Evolutionary conservation across 805 yeast genomes (phyloP).

Genomic region (Saccharomyces eubayanus): DNA sequence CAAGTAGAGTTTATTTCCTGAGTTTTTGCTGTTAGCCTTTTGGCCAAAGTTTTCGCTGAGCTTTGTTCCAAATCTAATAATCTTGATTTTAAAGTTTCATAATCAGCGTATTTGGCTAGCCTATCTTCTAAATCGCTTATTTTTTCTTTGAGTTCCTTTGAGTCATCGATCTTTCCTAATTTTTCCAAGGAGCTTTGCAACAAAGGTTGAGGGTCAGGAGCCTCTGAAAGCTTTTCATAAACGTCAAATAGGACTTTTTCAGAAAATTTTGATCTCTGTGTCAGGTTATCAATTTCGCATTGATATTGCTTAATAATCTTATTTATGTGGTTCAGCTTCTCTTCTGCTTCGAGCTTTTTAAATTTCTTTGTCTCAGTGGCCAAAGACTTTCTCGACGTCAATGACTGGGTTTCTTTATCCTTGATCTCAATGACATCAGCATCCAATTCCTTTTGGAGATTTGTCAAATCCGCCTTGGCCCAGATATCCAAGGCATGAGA

Average conservation of each 20-base stretch:
- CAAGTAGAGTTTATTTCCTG: constrained; percentile 58
- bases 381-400: constrained; percentile 62
- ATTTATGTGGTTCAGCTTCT: constrained; percentile 41
- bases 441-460: constrained; percentile 66
- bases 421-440: constrained; percentile 64
- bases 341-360: constrained; percentile 58
- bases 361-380: constrained; percentile 80
- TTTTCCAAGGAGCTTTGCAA: constrained; percentile 63
- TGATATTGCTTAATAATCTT: constrained; percentile 70
- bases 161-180: constrained; percentile 46
- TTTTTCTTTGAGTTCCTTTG: constrained; percentile 44
- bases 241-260: constrained; percentile 68
- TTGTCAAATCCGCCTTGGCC: constrained; percentile 64
- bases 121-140: constrained; percentile 46
- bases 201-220: constrained; percentile 87
- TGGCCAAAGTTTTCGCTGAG: constrained; percentile 45
- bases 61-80: constrained; percentile 53
- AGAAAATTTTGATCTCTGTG: constrained; percentile 64
- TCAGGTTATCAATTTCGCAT: constrained; percentile 74
- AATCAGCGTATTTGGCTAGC: constrained; percentile 61
- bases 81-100: constrained; percentile 62
- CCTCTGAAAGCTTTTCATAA: constrained; percentile 72
- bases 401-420: constrained; percentile 57
- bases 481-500: constrained; percentile 58
- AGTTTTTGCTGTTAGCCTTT: constrained; percentile 59